Percentiles rank a stretch among this genome's conserved stretches.
phyloP scores from a whole-genome alignment of 305 asterid species.

The Fraxinus baroniana region DNA sequence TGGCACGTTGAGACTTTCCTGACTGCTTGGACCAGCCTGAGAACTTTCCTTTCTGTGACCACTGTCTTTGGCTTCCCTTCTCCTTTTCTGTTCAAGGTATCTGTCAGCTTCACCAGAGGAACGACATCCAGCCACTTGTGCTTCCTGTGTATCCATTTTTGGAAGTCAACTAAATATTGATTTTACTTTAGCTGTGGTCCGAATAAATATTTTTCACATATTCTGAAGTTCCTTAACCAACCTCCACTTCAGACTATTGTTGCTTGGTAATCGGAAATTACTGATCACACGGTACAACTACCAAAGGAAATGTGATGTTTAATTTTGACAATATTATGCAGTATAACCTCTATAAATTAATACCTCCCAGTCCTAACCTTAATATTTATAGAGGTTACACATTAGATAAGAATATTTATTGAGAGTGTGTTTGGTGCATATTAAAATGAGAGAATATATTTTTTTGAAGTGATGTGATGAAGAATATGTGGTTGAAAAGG shows the following conservation, averaged over 20 bases:
- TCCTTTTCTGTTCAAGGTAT: slow-evolving; percentile 60
- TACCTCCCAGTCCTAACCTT: neutral
- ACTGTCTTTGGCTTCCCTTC: slow-evolving; percentile 47
- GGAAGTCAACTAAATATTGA: neutral
- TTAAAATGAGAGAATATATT: too few species aligned
- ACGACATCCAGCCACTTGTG: slow-evolving; percentile 72
- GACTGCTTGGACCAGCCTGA: slow-evolving; percentile 57
- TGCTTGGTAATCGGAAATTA: neutral
- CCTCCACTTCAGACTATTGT: neutral
- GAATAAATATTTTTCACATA: neutral
- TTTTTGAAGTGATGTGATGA: too few species aligned
- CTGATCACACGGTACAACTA: neutral
- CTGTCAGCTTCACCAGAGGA: slow-evolving; percentile 67
- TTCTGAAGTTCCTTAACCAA: neutral
- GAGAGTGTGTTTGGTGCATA: too few species aligned
- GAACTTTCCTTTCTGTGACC: slow-evolving; percentile 45
- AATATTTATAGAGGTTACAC: neutral
- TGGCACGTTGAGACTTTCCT: slow-evolving; percentile 44
- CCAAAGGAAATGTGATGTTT: neutral
- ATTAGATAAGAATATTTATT: neutral
- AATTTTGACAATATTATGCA: neutral
- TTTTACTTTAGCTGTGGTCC: neutral
- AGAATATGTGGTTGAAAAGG: too few species aligned
- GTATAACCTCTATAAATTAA: neutral
- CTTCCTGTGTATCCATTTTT: slow-evolving; percentile 55